Evolutionary conservation across 139 green algal species (phyloP).

Genomic region (Chlorella sp.): DNA sequence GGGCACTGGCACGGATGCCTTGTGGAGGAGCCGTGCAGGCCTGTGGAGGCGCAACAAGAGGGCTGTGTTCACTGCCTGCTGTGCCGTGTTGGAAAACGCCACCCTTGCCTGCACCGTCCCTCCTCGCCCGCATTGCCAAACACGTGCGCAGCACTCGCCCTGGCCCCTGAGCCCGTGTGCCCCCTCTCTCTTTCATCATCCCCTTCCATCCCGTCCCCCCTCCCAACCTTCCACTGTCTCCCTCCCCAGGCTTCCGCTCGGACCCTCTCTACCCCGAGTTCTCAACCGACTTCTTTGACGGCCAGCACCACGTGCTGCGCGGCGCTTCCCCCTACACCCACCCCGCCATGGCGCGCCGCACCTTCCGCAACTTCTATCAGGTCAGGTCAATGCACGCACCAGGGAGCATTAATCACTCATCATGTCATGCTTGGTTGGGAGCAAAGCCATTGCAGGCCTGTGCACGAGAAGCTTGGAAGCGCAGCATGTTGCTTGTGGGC

Average conservation of each 20-base stretch:
- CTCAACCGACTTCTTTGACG: constrained; percentile 73
- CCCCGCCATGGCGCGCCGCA: constrained; percentile 43
- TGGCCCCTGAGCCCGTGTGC: too few species aligned
- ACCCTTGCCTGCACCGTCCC: not conserved
- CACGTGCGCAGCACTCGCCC: too few species aligned
- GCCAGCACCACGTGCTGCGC: constrained; percentile 63
- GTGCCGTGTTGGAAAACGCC: not conserved
- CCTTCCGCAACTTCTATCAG: constrained; percentile 73
- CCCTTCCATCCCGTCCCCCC: too few species aligned
- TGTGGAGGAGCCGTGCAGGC: not conserved
- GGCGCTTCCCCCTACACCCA: constrained; percentile 62
- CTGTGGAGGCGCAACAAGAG: not conserved
- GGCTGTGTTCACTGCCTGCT: not conserved
- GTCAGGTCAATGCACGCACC: too few species aligned
- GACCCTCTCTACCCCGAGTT: constrained; percentile 69
- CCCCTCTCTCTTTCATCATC: too few species aligned
- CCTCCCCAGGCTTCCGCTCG: constrained; percentile 53
- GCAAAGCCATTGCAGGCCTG: too few species aligned
- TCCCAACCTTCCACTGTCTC: too few species aligned
- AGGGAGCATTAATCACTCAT: too few species aligned
- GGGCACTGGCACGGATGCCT: not conserved
- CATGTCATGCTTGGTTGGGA: too few species aligned
- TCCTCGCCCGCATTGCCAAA: too few species aligned
- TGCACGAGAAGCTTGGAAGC: too few species aligned
- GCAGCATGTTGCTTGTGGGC: too few species aligned